A percentile compares a stretch with the other conserved stretches of the same genome.
Evolutionary conservation across 176 grass and related monocot species (phyloP).

Genomic region (Phyllostachys edulis): DNA sequence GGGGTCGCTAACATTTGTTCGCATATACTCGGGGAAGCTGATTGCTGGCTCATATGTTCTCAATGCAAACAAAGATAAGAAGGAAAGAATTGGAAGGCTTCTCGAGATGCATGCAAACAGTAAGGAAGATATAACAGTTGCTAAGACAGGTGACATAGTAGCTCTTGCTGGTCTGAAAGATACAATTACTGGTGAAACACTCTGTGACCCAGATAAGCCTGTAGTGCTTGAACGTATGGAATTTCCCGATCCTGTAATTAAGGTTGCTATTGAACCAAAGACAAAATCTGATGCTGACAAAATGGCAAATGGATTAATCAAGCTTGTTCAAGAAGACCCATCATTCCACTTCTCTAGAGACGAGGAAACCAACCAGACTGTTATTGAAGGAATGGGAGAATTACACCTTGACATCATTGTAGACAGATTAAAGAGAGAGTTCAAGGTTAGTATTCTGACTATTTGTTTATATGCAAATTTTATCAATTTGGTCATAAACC

Average conservation of each 20-base stretch:
- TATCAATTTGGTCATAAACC: not conserved
- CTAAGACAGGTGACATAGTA: slow-evolving; percentile 88
- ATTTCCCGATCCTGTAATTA: slow-evolving; percentile 98
- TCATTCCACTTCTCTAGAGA: slow-evolving; percentile 99
- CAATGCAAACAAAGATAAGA: slow-evolving; percentile 96
- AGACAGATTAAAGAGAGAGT: slow-evolving; percentile 88
- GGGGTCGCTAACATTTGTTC: slow-evolving; percentile 91
- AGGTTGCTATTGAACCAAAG: slow-evolving; percentile 98
- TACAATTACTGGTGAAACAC: slow-evolving; percentile 95
- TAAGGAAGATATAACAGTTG: slow-evolving; percentile 82
- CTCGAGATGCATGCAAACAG: slow-evolving; percentile 99
- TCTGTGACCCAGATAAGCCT: slow-evolving; percentile 71
- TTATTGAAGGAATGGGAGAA: slow-evolving; percentile 99
- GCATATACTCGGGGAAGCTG: slow-evolving; percentile 90
- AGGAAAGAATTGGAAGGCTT: slow-evolving; percentile 94
- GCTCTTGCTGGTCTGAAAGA: slow-evolving; percentile 95
- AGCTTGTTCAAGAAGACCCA: slow-evolving; percentile 95
- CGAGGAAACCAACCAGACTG: slow-evolving; percentile 97
- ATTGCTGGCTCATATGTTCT: slow-evolving; percentile 82
- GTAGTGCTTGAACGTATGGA: slow-evolving; percentile 98
- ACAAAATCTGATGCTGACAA: slow-evolving; percentile 98
- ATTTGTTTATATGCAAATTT: not conserved
- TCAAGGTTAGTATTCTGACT: slow-evolving; percentile 62
- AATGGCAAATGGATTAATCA: slow-evolving; percentile 84
- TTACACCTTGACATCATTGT: slow-evolving; percentile 98